phyloP scores from a whole-genome alignment of 169 alveolate species.

The Plasmodium inui region DNA sequence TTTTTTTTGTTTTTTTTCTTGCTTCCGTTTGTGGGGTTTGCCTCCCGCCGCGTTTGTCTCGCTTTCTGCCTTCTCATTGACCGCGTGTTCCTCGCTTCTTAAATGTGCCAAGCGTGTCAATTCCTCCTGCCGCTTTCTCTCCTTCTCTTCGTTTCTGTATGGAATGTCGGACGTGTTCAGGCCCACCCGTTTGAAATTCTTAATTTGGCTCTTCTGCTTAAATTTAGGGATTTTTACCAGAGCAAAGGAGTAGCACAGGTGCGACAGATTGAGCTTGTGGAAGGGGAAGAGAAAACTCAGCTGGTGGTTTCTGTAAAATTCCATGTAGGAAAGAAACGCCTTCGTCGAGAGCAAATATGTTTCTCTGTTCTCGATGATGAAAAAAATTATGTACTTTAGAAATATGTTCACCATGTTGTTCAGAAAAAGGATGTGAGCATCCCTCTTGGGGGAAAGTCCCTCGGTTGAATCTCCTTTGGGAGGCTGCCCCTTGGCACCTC shows the following conservation, averaged over 20 bases:
- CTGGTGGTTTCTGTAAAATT: conserved; percentile 62
- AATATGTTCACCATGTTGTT: conserved; percentile 44
- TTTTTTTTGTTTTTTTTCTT: conserved; percentile 23
- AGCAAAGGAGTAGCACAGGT: conserved; percentile 43
- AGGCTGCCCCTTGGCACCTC: neutral
- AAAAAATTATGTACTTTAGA: conserved; percentile 32
- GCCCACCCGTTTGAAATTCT: conserved; percentile 31
- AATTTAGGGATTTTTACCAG: conserved; percentile 46
- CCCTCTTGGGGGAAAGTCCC: neutral
- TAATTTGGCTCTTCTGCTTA: conserved; percentile 30
- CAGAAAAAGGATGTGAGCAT: conserved; percentile 1
- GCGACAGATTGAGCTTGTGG: conserved; percentile 35
- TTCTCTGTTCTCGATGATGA: conserved; percentile 57
- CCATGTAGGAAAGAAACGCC: conserved; percentile 54
- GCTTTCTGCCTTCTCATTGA: neutral
- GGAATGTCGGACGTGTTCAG: conserved; percentile 42
- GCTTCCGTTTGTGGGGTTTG: neutral
- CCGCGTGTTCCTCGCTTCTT: neutral
- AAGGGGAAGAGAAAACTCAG: conserved; percentile 52
- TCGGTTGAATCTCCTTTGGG: neutral
- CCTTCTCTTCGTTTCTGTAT: conserved; percentile 30
- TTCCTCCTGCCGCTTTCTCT: conserved; percentile 28
- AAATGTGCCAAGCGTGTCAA: neutral
- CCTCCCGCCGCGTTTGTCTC: neutral
- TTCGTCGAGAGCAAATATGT: conserved; percentile 37